These are phyloP conservation scores for Aspergillus terreus DNA, from an alignment of 2,329 filamentous ascomycete species.

Conservation along the genomic window DNA sequence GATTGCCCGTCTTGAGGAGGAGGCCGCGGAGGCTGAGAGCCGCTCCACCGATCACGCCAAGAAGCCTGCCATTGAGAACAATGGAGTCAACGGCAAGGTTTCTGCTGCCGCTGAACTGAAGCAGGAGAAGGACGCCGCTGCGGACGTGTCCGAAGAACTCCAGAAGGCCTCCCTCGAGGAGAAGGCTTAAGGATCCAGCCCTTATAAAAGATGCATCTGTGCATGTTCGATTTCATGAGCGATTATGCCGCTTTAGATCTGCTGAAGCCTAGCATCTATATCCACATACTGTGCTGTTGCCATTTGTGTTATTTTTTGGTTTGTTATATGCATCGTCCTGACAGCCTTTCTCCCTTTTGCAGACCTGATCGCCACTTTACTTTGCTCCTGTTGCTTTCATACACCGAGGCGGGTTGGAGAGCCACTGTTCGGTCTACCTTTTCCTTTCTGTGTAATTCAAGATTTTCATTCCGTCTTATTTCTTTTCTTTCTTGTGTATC, in stretches of 20 bases:
- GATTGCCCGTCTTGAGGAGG: constrained; percentile 81
- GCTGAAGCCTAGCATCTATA: constrained; percentile 23
- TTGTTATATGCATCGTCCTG: constrained; percentile 2
- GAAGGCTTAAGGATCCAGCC: constrained; percentile 28
- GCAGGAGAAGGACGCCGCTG: constrained; percentile 57
- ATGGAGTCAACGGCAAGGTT: constrained; percentile 50
- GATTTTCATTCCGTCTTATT: constrained; percentile 1
- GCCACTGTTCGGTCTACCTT: neutral
- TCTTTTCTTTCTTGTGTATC: neutral
- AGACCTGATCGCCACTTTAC: neutral
- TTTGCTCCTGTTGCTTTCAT: neutral
- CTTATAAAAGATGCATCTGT: constrained; percentile 12
- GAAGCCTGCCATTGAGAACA: constrained; percentile 51
- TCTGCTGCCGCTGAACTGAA: constrained; percentile 52
- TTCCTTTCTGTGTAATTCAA: neutral
- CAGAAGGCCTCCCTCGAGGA: constrained; percentile 61
- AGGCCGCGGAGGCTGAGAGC: constrained; percentile 41
- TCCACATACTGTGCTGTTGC: constrained; percentile 7
- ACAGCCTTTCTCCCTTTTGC: neutral
- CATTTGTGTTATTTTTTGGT: constrained; percentile 11
- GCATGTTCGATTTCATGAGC: constrained; percentile 16
- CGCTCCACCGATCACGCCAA: constrained; percentile 49
- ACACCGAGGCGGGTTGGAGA: no score
- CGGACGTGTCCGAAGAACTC: constrained; percentile 58
- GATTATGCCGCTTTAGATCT: constrained; percentile 18